A percentile compares a stretch with the other conserved stretches of the same genome.
These are phyloP conservation scores for Saccharomycopsis selenospora DNA, from an alignment of 805 yeast genomes.

Conservation along the genomic window DNA sequence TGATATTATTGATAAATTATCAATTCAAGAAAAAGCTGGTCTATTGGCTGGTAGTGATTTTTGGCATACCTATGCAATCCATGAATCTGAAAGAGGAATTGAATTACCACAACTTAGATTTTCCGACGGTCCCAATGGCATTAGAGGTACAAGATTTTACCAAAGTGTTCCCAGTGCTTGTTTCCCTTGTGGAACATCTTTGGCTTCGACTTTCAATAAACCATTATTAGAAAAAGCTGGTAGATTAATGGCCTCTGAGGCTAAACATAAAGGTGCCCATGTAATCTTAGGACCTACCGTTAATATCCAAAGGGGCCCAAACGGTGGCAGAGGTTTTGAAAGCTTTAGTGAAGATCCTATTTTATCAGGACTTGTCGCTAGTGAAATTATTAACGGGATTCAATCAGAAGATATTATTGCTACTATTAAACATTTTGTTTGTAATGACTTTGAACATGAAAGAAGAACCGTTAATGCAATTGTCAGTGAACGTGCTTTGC, in stretches of 20 bases:
- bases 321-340: slow-evolving; percentile 60
- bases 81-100: slow-evolving; percentile 23
- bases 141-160: slow-evolving; percentile 51
- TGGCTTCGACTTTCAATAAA: slow-evolving; percentile 51
- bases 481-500: slow-evolving; percentile 51
- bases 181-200: slow-evolving; percentile 54
- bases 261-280: slow-evolving; percentile 46
- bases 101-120: slow-evolving; percentile 41
- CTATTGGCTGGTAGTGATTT: slow-evolving; percentile 32
- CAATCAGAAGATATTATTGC: slow-evolving; percentile 46
- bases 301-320: slow-evolving; percentile 45
- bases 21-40: slow-evolving; percentile 28
- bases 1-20: slow-evolving; percentile 23
- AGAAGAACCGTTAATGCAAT: slow-evolving; percentile 42
- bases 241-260: slow-evolving; percentile 45
- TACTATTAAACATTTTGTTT: slow-evolving; percentile 54
- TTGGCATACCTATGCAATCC: slow-evolving; percentile 33
- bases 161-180: slow-evolving; percentile 48
- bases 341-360: slow-evolving; percentile 57
- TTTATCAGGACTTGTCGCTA: slow-evolving; percentile 39
- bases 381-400: slow-evolving; percentile 47
- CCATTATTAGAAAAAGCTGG: slow-evolving; percentile 45
- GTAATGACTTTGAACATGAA: slow-evolving; percentile 56
- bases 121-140: slow-evolving; percentile 59
- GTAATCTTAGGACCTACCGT: slow-evolving; percentile 44